Base-by-base conservation (phyloP, 805 yeast species). In the Phaffomyces antillensis region DNA sequence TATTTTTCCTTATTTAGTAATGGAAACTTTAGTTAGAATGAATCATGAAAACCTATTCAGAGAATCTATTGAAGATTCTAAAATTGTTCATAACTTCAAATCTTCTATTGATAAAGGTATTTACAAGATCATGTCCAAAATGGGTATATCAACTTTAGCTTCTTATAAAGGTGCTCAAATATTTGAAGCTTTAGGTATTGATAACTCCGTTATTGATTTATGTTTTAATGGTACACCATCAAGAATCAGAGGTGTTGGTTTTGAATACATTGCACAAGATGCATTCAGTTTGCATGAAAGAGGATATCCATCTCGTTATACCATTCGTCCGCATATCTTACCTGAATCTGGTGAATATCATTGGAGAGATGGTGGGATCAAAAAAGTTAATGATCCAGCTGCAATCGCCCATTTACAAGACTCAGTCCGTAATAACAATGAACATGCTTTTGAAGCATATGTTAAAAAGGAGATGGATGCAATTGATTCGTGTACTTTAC, bases 101-200 rank as follows among this genome's bases (percentile, higher is more conserved):
- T 74, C 79, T 53, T 83, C 97, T 12, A 74, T 86, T 48, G 95
- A 91, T 61, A 84, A 88, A 44, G 98, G 98, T 67, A 83, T 91
- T 56, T 72, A 88, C 58, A 91, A 93, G 72, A 97, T 93, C 48
- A 91, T 91, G 99, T 88, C 97, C 33, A 91, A 93, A 75, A 93
- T 91, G 98, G 99, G 99, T 74, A 93, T 91, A 57, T 90, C 98
- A 30, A 93, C 99, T 28, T 73, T 91, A 63, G 96, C 97, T 12
- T 87, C 96, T n/a, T 91, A 91, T 70, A 91, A 91, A 70, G 98
- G 98, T 67, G 99, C 99, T 26, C 99, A 91, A 72, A 93, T 91
- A 61, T 91, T 93, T 64, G 99, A 91, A 68, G 96, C 96, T 41
- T 72, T 91, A 50, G 99, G 99, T 66, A 81, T 91, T 50, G 97